phyloP scores from a whole-genome alignment of 2,329 filamentous ascomycete genomes.

The Tolypocladium ovalisporum region DNA sequence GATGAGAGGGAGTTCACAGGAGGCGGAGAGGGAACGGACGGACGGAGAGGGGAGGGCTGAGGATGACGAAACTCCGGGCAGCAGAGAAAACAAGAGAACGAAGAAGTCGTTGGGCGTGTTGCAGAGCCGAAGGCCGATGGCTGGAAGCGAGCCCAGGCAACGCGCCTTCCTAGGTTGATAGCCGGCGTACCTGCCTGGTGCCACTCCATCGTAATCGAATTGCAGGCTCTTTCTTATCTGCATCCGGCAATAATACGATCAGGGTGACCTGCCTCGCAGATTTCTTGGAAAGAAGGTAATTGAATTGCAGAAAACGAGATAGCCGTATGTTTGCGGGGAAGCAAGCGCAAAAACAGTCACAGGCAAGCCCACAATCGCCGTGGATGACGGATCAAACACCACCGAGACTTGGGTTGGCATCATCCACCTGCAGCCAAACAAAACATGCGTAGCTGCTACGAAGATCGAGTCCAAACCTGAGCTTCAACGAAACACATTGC shows the following conservation, averaged over 20 bases:
- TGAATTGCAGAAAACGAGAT: too few species aligned
- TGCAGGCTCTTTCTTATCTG: not conserved
- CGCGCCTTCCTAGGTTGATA: not conserved
- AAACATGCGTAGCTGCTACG: not conserved
- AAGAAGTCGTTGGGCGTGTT: too few species aligned
- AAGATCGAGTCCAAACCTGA: not conserved
- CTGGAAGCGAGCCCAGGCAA: not conserved
- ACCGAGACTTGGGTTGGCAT: not conserved
- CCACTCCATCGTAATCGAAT: not conserved
- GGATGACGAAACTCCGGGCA: not conserved
- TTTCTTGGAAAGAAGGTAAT: too few species aligned
- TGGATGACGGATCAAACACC: not conserved
- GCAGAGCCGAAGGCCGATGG: not conserved
- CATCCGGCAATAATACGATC: not conserved
- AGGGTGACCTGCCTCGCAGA: not conserved
- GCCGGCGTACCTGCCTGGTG: not conserved
- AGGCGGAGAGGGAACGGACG: not conserved
- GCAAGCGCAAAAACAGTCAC: not conserved
- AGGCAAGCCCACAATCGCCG: not conserved
- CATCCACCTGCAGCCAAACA: not conserved
- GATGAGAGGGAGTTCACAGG: not conserved
- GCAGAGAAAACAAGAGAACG: not conserved
- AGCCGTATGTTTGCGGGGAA: not conserved
- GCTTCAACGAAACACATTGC: too few species aligned
- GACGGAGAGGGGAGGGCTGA: not conserved